Base-by-base conservation (phyloP, 257 asterid species). In the Forsythia viridissima region DNA sequence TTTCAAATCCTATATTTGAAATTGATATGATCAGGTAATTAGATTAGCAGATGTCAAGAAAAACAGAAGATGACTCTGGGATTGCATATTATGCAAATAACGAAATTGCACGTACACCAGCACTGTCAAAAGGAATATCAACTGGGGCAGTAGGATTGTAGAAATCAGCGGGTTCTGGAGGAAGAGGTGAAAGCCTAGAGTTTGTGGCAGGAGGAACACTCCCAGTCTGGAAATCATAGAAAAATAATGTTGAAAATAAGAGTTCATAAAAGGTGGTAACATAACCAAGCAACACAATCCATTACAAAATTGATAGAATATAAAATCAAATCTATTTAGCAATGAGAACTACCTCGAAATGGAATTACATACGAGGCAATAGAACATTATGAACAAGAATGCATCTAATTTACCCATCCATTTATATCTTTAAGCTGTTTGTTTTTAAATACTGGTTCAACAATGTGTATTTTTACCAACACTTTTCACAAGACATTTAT, bases 131-230 rank as follows among this genome's bases (percentile, higher is more conserved):
- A 72, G 99, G 98, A 80, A 93, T 91, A 82, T 95, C 97, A 38
- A 93, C 82, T 57, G 98, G 74, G 2, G 97, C 98, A 55, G 93
- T 84, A 77, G 96, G 94, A 71, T 91, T 91, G 89, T 93, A 93
- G 86, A 92, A 93, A 83, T 86, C 98, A 41, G 97, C 97, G 78
- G 98, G 99, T 81, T 95, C 99, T 30, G 94, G 97, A 44, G 97
- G 97, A 80, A 95, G 98, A 67, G 98, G 99, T 71, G 97, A 88
- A 76, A 95, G 96, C 82, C 97, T 91, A 37, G 99, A 90, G 90
- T 90, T 90, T 79, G 97, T 79, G 21, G 82, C 97, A 48, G 98
- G 85, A 74, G 99, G 96, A 66, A 92, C 94, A 52, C 87, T 92
- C 72, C 93, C 94, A 77, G 71, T 65, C 99, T 94, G 92, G 59